phyloP scores from a whole-genome alignment of 2,329 filamentous ascomycete species.

The Ophiostoma sp. region DNA sequence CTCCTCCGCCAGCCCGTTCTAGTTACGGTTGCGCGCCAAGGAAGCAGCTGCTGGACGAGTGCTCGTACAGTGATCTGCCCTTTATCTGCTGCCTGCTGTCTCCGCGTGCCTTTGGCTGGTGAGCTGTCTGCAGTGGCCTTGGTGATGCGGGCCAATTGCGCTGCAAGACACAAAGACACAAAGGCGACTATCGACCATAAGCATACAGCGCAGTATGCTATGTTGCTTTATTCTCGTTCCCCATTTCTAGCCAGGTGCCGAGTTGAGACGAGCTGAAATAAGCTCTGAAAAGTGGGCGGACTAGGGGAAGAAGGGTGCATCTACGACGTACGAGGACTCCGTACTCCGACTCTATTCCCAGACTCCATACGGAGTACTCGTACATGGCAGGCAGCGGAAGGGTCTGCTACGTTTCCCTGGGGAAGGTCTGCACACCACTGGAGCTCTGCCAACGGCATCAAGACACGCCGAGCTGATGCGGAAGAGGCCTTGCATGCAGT shows the following conservation, averaged over 20 bases:
- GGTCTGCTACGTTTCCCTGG: no score
- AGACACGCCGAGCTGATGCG: background rate
- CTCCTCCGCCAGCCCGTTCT: background rate
- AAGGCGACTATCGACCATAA: no score
- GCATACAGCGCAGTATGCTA: no score
- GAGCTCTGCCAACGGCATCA: no score
- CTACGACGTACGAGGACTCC: no score
- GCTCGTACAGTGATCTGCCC: background rate
- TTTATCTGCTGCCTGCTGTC: background rate
- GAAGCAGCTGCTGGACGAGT: background rate
- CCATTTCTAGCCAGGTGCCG: background rate
- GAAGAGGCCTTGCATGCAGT: background rate
- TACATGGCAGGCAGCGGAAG: background rate
- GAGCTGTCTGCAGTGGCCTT: no score
- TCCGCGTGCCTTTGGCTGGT: no score
- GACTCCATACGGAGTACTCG: background rate
- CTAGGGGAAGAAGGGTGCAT: background rate
- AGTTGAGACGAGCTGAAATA: conserved; percentile 12
- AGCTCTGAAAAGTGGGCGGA: conserved; percentile 13
- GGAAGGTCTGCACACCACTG: no score
- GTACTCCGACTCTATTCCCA: no score
- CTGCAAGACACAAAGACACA: no score
- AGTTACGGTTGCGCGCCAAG: conserved; percentile 3
- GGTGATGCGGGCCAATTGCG: no score
- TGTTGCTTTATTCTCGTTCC: background rate